These are phyloP conservation scores for Fusarium sarcochroum DNA, from an alignment of 2,329 filamentous ascomycete genomes.

Conservation along the genomic window DNA sequence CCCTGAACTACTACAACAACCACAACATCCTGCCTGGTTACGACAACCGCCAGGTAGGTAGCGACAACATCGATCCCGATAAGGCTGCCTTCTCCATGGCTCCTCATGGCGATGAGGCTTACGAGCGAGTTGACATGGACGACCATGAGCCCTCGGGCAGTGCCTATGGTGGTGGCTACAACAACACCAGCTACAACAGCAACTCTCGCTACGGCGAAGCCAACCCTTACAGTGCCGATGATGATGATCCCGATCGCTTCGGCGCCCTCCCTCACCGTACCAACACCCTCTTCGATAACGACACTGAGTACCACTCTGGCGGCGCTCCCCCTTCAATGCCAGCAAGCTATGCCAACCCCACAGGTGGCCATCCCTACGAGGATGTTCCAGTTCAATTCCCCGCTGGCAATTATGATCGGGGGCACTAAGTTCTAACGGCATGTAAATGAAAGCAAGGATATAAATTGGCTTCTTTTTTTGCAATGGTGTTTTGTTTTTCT, in stretches of 20 bases:
- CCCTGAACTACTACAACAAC: slow-evolving; percentile 72
- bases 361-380: slow-evolving; percentile 43
- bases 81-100: slow-evolving; percentile 78
- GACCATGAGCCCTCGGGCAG: slow-evolving; percentile 60
- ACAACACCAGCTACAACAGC: slow-evolving; percentile 52
- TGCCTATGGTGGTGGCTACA: slow-evolving; percentile 46
- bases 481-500: slow-evolving; percentile 39
- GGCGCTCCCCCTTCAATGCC: slow-evolving; percentile 46
- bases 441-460: slow-evolving; percentile 42
- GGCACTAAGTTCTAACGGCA: slow-evolving; percentile 52
- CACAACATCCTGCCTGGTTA: slow-evolving; percentile 74
- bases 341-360: slow-evolving; percentile 44
- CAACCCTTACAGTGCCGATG: slow-evolving; percentile 57
- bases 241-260: slow-evolving; percentile 58
- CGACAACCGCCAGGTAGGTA: slow-evolving; percentile 62
- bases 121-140: slow-evolving; percentile 72
- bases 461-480: slow-evolving; percentile 40
- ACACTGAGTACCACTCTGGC: slow-evolving; percentile 63
- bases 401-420: slow-evolving; percentile 69
- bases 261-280: slow-evolving; percentile 55
- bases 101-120: slow-evolving; percentile 76
- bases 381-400: slow-evolving; percentile 69
- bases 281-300: slow-evolving; percentile 64
- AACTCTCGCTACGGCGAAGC: slow-evolving; percentile 55
- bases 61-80: slow-evolving; percentile 74